Evolutionary conservation across 2,329 filamentous ascomycete genomes (phyloP), one percentile per base, ranked within the genome.

Genomic region (Penicillium sumatraense): DNA sequence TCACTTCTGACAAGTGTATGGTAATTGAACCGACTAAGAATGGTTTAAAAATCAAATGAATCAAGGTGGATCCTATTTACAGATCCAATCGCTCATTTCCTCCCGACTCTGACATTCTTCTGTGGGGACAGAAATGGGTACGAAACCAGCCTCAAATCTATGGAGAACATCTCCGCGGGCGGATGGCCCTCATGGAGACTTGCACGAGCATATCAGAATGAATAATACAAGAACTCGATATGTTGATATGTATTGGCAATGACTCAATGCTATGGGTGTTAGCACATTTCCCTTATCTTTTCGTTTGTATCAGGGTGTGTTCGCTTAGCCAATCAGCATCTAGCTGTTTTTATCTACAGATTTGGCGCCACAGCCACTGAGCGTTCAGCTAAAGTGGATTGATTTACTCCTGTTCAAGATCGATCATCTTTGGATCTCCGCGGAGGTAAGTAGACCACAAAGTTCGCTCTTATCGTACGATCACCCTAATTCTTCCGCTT

Each of bases 351-450:
- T 56, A 58, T 58, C 55, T 49, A 16, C 36, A 49, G 55, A 55
- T 45, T 50, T 13, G 11, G 3, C 23, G 26, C 38, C 2, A 35
- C 47, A 16, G 18, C 20, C 40, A 57, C 44, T 55, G 51, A 58
- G 50, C 23, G 16, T 41, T n/a, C 7, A 16, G 40, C 40, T 11
- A 23, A 27, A 18, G 14, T 16, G 40, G 23, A 27, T 42, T 38
- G 18, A 5, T 13, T n/a, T 26, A 44, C 40, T 23, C 21, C 14
- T 16, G 40, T 26, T 8, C 18, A 26, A 27, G 11, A 13, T 13
- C 5, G 21, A 42, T 24, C 20, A 3, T 23, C 10, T 26, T n/a
- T 14, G 18, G 3, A 61, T 59, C 60, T 64, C 61, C 61, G 61
- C 61, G 61, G 61, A 62, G 53, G 41, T n/a, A 20, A n/a, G 38